Evolutionary conservation across 2,329 filamentous ascomycete genomes (phyloP), one percentile per base, ranked within the genome.

Genomic region (Volutella citrinella): DNA sequence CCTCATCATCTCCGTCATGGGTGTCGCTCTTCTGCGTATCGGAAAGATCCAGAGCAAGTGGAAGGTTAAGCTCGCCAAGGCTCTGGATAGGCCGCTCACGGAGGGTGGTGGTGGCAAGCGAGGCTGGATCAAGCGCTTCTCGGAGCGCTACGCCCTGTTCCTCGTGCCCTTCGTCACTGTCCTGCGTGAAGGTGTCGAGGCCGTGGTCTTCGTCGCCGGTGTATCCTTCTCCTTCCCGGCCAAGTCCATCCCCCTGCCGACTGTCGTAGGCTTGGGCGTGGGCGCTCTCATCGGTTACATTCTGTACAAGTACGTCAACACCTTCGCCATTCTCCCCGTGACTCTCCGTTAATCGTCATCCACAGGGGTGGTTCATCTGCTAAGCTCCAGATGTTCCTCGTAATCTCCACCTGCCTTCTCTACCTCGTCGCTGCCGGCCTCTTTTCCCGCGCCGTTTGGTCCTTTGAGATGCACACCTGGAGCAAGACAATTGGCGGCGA

Each of bases 11-110:
- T 84, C 84, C 21, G 49, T 88, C 42, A 83, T 94, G 68, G 88
- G 88, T 18, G 82, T 80, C 19, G 87, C 85, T 5, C 76, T 95
- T 19, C 76, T 95, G 7, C 82, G 88, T 17, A 75, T 95, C 35
- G 84, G 80, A 42, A 93, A 91, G 62, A 76, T 93, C 60, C 85
- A 89, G 58, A 81, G 84, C 42, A 93, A 93, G 63, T 95, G 88
- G 89, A 77, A 80, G n/a, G 67, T 83, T 51, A 93, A 93, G 75
- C 77, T 95, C 16, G 77, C 82, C 13, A 77, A 76, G 50, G 78
- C 84, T 4, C 63, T 93, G 19, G 78, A 85, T 46, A 57, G 54
- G 2, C 66, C 71, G 10, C 43, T 69, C 38, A 59, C 57, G 24
- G 67, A 71, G 18, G 20, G 9, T 22, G 20, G 20, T 12, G 67